Base-by-base conservation (phyloP, 2,329 filamentous ascomycete genomes). In the Cladosporium sp. region DNA sequence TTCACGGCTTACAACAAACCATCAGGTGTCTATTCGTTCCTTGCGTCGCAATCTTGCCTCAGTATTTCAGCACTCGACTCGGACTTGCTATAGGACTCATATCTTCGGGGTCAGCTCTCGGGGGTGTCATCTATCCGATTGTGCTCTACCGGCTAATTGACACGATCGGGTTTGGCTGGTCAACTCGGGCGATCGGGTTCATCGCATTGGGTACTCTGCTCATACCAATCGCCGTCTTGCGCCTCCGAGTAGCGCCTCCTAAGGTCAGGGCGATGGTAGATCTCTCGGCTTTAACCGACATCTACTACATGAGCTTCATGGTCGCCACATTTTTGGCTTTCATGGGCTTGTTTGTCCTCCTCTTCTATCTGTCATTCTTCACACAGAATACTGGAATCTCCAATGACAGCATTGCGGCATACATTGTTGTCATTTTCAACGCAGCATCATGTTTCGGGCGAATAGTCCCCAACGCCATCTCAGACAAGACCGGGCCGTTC, bases 401-500 rank as follows among this genome's bases (percentile, higher is more conserved):
- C 1, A 50, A 62, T 25, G 35, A 54, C 4, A 55, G 57, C 7
- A 49, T 74, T 60, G 63, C 65, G 0, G 73, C 73, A 51, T 74
- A 76, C 59, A 60, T 74, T 3, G 65, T 71, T 2, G 62, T 68
- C 19, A 69, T 73, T 44, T 60, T 73, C 56, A 73, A 73, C 49
- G 71, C 68, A 7, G 71, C 58, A 1, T 71, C 68, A 0, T 58
- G 67, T 25, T 58, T 73, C 8, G 73, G 73, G 2, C 68, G 70
- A 13, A 64, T 67, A 10, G 61, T 83, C 0, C 75, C 78, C 0
- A 77, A 77, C 8, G 75, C 75, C 59, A 60, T 84, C 2, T 80
- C 81, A 0, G 81, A 85, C 65, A 73, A 70, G 6, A 70, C 80
- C 2, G 83, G 83, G 0, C 75, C 80, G 0, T 71, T 84, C 50